Evolutionary conservation across 2,329 filamentous ascomycete genomes (phyloP).

Genomic region (Hypoxylon sp.): DNA sequence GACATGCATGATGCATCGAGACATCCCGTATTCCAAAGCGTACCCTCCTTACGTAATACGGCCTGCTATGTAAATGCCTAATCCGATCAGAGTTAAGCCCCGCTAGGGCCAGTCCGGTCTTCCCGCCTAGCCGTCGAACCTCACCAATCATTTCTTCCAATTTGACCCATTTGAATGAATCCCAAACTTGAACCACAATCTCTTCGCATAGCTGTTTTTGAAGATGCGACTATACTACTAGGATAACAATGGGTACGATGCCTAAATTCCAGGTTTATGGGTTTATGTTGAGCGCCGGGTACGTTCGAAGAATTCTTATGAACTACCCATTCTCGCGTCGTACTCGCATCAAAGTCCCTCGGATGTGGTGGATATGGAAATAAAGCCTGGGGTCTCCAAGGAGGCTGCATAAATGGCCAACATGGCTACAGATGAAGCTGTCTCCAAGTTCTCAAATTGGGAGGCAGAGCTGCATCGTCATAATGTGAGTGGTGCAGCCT

Average conservation of each 20-base stretch:
- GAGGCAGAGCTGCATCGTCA: neutral
- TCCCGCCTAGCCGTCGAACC: slow-evolving; percentile 6
- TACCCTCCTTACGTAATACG: slow-evolving; percentile 5
- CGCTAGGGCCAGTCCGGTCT: neutral
- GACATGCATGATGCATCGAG: slow-evolving; percentile 16
- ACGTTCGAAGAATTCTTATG: too few species aligned
- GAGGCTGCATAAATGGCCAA: neutral
- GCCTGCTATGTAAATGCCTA: too few species aligned
- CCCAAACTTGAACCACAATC: slow-evolving; percentile 24
- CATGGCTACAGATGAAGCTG: neutral
- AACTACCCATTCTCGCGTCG: too few species aligned
- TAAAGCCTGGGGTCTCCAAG: neutral
- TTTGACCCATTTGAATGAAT: slow-evolving; percentile 16
- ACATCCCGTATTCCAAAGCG: neutral
- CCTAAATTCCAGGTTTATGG: too few species aligned
- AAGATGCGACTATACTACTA: too few species aligned
- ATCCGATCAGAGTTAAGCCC: slow-evolving; percentile 1
- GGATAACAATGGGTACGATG: too few species aligned
- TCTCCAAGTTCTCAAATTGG: neutral
- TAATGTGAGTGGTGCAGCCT: neutral
- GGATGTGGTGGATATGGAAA: neutral
- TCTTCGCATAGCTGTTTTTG: neutral
- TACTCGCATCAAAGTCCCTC: neutral
- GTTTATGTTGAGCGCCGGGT: too few species aligned
- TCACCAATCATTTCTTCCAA: slow-evolving; percentile 14